A percentile compares a stretch with the other conserved stretches of the same genome.
These are phyloP conservation scores for Populus davidiana DNA, from an alignment of 345 rosid genomes.

Conservation along the genomic window DNA sequence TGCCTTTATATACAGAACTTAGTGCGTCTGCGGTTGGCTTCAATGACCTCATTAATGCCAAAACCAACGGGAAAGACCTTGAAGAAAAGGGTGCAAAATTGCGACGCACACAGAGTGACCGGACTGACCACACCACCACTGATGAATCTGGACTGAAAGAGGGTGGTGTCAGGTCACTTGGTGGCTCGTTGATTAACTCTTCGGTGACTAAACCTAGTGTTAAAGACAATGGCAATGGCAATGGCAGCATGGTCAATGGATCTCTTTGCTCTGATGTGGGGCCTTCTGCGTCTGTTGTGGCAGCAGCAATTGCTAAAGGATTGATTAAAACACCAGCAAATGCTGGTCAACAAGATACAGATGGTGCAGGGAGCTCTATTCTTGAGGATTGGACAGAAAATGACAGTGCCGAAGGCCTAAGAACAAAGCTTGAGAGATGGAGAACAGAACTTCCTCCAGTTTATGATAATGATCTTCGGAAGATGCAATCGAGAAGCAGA, in stretches of 20 bases:
- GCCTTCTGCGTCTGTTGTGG: constrained; percentile 93
- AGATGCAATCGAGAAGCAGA: constrained; percentile 18
- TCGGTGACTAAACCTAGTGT: background rate
- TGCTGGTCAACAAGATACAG: constrained; percentile 11
- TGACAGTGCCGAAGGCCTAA: constrained; percentile 46
- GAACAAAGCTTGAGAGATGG: constrained; percentile 71
- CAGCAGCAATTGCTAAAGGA: constrained; percentile 89
- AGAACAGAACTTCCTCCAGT: constrained; percentile 47
- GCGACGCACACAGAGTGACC: constrained; percentile 65
- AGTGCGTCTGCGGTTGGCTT: constrained; percentile 28
- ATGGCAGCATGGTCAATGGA: constrained; percentile 59
- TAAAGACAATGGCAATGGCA: constrained; percentile 13
- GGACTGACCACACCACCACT: constrained; percentile 43
- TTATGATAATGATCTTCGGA: constrained; percentile 20
- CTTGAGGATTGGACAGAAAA: constrained; percentile 53
- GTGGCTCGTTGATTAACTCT: constrained; percentile 16
- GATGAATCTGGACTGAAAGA: constrained; percentile 13
- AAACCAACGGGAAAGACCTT: background rate
- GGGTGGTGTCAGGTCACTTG: background rate
- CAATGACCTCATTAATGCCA: constrained; percentile 17
- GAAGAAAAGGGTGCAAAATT: constrained; percentile 33
- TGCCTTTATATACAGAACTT: constrained; percentile 65
- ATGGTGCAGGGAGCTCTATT: constrained; percentile 40
- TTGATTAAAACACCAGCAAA: constrained; percentile 44
- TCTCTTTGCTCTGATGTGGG: constrained; percentile 72